Base-by-base conservation (phyloP, 2,329 filamentous ascomycete species). In the Aspergillus flavus region DNA sequence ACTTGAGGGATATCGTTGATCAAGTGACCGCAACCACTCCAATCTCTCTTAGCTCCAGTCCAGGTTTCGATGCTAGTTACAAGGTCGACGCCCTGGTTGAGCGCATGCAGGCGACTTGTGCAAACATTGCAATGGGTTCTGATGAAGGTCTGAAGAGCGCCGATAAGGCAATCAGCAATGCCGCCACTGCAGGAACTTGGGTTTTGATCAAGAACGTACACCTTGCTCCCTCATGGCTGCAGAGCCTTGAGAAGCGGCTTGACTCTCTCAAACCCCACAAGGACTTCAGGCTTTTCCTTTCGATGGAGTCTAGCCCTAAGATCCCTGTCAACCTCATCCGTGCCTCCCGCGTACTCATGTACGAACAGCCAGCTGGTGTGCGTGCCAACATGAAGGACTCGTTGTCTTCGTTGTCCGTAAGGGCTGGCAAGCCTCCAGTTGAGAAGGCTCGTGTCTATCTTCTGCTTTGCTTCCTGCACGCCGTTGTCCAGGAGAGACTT, bases 181-280 rank as follows among this genome's bases (percentile, higher is more conserved):
- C 95, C 11, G 94, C 95, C 6, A 92, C 96, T 62, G 91, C 90
- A 19, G 95, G 95, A 69, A 93, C 89, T 30, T 99, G 95, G 95
- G 96, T 99, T 11, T 86, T 99, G 65, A 89, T 99, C 85, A 99
- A 99, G 87, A 99, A 99, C 82, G 95, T 99, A 23, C 95, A 99
- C 79, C 86, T 99, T 66, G 93, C 94, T 34, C 93, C 95, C 1
- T 92, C 93, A 14, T 99, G 96, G 96, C 84, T 99, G 36, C 94
- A 98, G 79, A 97, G 93, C 73, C 86, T 99, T 19, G 94, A 99
- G 83, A 99, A 99, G 85, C 89, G 94, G 52, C 91, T 99, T 81
- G 93, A 97, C 70, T 92, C 93, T 12, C 90, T 99, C 74, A 97
- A 97, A 75, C 94, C 96, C 32, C 93, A 98, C 79, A 85, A 88